Percentiles rank a stretch among this genome's conserved stretches.
Conservation (phyloP, 495 filamentous ascomycete genomes). For the Parathielavia hyrcaniae region DNA sequence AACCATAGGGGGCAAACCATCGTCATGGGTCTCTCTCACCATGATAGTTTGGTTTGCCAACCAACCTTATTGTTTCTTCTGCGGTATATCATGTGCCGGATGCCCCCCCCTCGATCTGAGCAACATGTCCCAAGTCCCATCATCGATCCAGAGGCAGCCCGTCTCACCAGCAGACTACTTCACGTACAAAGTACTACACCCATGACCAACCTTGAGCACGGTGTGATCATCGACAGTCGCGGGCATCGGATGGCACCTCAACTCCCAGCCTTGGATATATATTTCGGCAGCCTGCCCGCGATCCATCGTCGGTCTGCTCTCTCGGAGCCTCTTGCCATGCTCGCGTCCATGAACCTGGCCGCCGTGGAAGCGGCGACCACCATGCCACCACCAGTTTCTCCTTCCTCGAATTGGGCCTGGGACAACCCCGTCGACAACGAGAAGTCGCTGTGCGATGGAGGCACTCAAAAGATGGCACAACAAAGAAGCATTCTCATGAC, state of each 20-base stretch:
- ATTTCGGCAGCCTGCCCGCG: slow-evolving; percentile 4
- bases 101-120: slow-evolving; percentile 4
- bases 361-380: slow-evolving; percentile 6
- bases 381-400: slow-evolving; percentile 7
- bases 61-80: slow-evolving; percentile 7
- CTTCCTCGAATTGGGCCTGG: slow-evolving; percentile 2
- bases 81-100: slow-evolving; percentile 12
- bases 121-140: slow-evolving; percentile 3
- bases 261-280: not conserved
- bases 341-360: not conserved
- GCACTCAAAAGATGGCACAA: not conserved
- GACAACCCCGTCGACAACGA: not conserved
- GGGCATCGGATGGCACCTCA: not conserved
- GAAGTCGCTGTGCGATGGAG: not conserved
- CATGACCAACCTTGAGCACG: slow-evolving; percentile 10
- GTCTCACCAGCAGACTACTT: slow-evolving; percentile 14
- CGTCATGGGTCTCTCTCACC: slow-evolving; percentile 6
- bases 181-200: slow-evolving; percentile 7
- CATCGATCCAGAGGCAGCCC: slow-evolving; percentile 2
- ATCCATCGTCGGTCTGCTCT: not conserved
- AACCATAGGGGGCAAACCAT: slow-evolving; percentile 10
- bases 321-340: not conserved
- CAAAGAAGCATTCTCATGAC: slow-evolving; percentile 10
- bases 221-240: slow-evolving; percentile 5
- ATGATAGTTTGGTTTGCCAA: not conserved